Conservation (phyloP, 2,329 filamentous ascomycete species). For the Chaetomiaceae sp. region DNA sequence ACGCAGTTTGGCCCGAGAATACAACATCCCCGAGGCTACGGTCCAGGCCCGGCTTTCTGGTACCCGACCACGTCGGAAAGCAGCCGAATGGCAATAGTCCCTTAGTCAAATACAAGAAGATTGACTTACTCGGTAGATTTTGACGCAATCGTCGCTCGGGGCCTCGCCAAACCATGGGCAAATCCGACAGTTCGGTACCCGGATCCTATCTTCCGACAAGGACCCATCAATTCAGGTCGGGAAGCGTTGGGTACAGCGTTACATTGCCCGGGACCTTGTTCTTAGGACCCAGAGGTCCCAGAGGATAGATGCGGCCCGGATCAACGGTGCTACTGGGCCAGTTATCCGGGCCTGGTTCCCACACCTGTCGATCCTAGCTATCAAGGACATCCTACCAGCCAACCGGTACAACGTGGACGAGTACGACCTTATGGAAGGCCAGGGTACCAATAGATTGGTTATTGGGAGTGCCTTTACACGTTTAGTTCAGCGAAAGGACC, state of each 20-base stretch:
- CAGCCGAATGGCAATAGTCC: background rate
- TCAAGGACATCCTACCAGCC: conserved; percentile 2
- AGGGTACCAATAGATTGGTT: conserved; percentile 1
- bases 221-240: background rate
- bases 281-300: background rate
- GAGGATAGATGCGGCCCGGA: background rate
- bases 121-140: background rate
- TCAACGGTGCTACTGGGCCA: conserved; percentile 1
- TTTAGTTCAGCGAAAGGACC: background rate
- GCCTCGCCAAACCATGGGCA: background rate
- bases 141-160: background rate
- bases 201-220: background rate
- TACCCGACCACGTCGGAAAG: background rate
- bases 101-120: background rate
- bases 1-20: background rate
- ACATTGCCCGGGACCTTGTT: background rate
- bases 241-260: background rate
- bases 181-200: background rate
- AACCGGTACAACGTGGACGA: conserved; percentile 3
- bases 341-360: background rate
- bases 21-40: background rate
- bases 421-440: background rate
- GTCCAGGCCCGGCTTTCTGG: background rate
- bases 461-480: background rate
- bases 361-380: conserved; percentile 1